phyloP scores from a whole-genome alignment of 2,329 filamentous ascomycete species.

The Botryosphaeria agaves region DNA sequence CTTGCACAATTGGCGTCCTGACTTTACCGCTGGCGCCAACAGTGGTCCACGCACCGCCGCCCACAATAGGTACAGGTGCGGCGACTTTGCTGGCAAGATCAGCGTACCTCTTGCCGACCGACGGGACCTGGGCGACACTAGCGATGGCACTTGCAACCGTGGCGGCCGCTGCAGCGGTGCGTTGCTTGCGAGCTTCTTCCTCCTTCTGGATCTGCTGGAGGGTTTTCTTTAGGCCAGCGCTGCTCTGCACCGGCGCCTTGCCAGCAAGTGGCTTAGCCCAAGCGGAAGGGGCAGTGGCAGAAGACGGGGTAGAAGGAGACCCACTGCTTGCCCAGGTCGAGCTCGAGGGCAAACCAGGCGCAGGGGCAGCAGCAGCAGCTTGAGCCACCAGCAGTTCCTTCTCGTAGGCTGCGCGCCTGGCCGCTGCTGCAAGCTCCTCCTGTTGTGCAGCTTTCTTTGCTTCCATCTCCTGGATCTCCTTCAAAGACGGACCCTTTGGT shows the following conservation, averaged over 20 bases:
- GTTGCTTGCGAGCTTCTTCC: constrained; percentile 79
- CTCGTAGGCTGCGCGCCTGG: constrained; percentile 62
- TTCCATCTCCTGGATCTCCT: constrained; percentile 92
- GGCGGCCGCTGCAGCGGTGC: constrained; percentile 36
- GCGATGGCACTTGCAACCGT: constrained; percentile 26
- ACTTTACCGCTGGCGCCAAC: constrained; percentile 88
- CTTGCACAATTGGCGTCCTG: constrained; percentile 51
- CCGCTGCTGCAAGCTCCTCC: constrained; percentile 63
- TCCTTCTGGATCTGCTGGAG: constrained; percentile 93
- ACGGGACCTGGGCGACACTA: constrained; percentile 21
- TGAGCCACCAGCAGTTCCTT: constrained; percentile 56
- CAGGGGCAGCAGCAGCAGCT: constrained; percentile 40
- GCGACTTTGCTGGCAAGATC: constrained; percentile 73
- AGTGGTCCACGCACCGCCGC: constrained; percentile 70
- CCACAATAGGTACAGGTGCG: constrained; percentile 22
- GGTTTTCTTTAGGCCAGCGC: constrained; percentile 60
- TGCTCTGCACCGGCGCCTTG: constrained; percentile 27
- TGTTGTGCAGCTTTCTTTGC: constrained; percentile 81
- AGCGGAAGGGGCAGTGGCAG: constrained; percentile 29
- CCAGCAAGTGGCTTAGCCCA: constrained; percentile 48
- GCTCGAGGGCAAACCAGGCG: constrained; percentile 66
- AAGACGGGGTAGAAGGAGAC: constrained; percentile 48
- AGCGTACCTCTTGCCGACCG: constrained; percentile 71
- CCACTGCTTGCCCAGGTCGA: constrained; percentile 72
- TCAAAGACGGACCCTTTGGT: constrained; percentile 76